Evolutionary conservation across 495 filamentous ascomycete species (phyloP), one percentile per base, ranked within the genome.

Genomic region (Lasiosphaeris hirsuta): DNA sequence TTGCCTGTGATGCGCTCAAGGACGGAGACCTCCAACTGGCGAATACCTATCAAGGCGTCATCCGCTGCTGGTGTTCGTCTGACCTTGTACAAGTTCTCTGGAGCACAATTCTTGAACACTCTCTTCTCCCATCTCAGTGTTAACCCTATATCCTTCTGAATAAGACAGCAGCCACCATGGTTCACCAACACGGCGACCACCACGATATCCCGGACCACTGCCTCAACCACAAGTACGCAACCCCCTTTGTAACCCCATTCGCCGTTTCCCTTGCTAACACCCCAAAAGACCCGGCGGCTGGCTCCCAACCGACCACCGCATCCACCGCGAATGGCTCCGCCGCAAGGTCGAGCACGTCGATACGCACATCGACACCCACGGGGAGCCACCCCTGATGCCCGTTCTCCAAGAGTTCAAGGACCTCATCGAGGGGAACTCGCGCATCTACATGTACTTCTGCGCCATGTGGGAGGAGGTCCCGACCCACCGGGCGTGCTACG

Each of bases 401-500:
- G 75, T 74, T 4, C 60, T 82, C 23, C 55, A 72, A 41, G 77
- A 79, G 43, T 77, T 83, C 64, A 67, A 77, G 62, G 54, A 68
- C 1, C 42, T 81, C 13, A 82, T 83, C 53, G 78, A 83, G 53
- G 52, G 57, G 14, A 75, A 76, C 49, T 55, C 76, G 11, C 64
- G 70, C 33, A 69, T 81, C 18, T 76, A 74, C 61, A 81, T 82
- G 78, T 75, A 77, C 65, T 82, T 82, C 61, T 64, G 62, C 45
- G 64, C 71, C 56, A 90, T 90, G 87, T 89, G 88, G 72, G 72
- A 79, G 18, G 81, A 90, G 68, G 72, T 92, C 37, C 88, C 88
- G 23, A 30, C 23, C 0, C 60, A 63, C 38, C 78, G 76, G 56
- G 66, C 75, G 13, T 78, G 78, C 15, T 90, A 90, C 71, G 59